Evolutionary conservation across 139 green algal species (phyloP), one percentile per base, ranked within the genome.

Genomic region (Tetraselmis striata): DNA sequence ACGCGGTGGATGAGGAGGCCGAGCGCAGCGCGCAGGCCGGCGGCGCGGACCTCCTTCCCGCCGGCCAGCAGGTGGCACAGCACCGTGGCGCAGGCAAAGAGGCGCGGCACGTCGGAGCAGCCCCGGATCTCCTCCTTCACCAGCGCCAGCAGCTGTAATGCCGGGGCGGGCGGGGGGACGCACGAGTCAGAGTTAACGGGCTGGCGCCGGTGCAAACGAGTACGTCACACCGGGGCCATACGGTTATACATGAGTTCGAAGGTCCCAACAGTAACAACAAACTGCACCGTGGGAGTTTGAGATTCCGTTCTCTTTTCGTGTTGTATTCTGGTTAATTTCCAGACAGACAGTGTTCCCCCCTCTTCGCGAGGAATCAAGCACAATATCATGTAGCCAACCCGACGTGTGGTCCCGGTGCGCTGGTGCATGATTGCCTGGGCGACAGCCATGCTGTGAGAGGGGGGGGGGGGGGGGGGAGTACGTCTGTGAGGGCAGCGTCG

Each of bases 21-120:
- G 45, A 67, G 45, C 45, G 18, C 45, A 5, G 45, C 45, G 5
- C 45, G 5, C 11, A 67, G 45, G 11, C 11, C 45, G 18, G 45
- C 45, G 45, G 45, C 18, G 5, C 45, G 45, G 11, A 67, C 45
- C 45, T 67, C 45, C 11, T 5, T 18, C 18, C 45, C 45, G 45
- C 75, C 31, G 25, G 29, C 78, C 2, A 80, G 58, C 59, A 95
- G 87, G 58, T 89, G 83, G 77, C 81, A 90, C 79, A 94, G 81
- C 31, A 89, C 75, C 1, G 59, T 67, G 1, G 83, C 86, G 5
- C 83, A 91, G 75, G 90, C 88, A 45, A 92, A 81, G 78, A 96
- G 86, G 27, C 90, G 85, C 0, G 82, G 32, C 11, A 97, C 87
- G 58, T 98, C 94, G 26, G 28, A 79, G 84, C 91, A 95, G 24